Conservation (phyloP, 345 rosid species). For the Brassica incana region DNA sequence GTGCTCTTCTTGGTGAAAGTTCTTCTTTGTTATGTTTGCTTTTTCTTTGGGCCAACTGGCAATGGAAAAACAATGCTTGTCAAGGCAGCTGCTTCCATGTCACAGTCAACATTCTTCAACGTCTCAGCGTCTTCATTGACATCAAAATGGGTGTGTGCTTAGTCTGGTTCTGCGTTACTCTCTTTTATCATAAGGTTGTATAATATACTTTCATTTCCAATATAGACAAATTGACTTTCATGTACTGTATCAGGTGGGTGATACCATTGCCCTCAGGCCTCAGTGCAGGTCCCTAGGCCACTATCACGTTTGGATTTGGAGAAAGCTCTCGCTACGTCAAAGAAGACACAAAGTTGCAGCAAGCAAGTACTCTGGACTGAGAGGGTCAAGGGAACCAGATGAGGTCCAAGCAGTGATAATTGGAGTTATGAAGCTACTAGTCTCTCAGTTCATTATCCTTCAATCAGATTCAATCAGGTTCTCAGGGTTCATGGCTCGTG, state of each 20-base stretch:
- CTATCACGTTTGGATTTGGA: too few species aligned
- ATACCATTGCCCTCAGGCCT: conserved; percentile 4
- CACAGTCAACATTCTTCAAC: conserved; percentile 92
- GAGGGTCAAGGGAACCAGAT: too few species aligned
- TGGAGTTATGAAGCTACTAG: too few species aligned
- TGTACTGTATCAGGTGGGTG: conserved; percentile 68
- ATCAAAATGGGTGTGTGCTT: conserved; percentile 80
- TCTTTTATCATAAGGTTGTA: too few species aligned
- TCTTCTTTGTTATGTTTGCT: conserved; percentile 57
- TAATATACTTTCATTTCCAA: background rate
- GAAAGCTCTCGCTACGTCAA: too few species aligned
- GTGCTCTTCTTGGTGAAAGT: background rate
- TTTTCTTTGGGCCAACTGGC: conserved; percentile 96
- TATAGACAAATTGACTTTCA: background rate
- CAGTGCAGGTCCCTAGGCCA: too few species aligned
- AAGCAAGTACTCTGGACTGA: too few species aligned
- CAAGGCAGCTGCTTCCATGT: conserved; percentile 96
- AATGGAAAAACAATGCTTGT: conserved; percentile 99
- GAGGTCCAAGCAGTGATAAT: too few species aligned
- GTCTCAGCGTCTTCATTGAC: conserved; percentile 95
- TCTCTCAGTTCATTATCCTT: too few species aligned
- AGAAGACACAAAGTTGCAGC: too few species aligned
- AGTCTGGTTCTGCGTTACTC: background rate
- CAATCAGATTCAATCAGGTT: too few species aligned
- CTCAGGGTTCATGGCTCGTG: too few species aligned